phyloP scores from a whole-genome alignment of 116 monocot genomes.

The Cymodocea nodosa region DNA sequence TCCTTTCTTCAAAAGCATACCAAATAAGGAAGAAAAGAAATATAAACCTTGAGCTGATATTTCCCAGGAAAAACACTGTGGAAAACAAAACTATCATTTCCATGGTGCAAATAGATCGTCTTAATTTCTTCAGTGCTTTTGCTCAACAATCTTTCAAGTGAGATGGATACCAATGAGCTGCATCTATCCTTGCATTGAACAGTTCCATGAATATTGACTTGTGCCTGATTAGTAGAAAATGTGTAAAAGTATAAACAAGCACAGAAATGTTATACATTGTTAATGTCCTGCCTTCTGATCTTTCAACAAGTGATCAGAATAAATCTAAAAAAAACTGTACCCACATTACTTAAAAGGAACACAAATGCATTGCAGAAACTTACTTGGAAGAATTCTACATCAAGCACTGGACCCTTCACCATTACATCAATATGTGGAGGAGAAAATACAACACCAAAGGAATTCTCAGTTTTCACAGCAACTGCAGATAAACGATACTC shows the following conservation, averaged over 20 bases:
- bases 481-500: constrained; percentile 91
- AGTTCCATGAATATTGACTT: constrained; percentile 64
- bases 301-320: constrained; percentile 1
- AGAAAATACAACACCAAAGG: constrained; percentile 50
- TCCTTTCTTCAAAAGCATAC: too few relatives aligned
- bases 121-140: constrained; percentile 32
- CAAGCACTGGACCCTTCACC: constrained; percentile 54
- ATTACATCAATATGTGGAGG: constrained; percentile 69
- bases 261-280: neutral
- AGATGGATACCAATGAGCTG: constrained; percentile 30
- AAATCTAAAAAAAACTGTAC: neutral
- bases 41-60: constrained; percentile 64
- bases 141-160: constrained; percentile 38
- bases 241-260: neutral
- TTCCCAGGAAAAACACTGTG: constrained; percentile 81
- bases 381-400: constrained; percentile 84
- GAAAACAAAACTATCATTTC: constrained; percentile 53
- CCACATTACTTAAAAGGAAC: neutral
- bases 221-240: constrained; percentile 36
- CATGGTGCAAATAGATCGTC: constrained; percentile 39
- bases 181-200: constrained; percentile 83
- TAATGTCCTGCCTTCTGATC: neutral
- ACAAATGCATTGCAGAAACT: neutral
- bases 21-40: neutral
- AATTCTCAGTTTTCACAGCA: constrained; percentile 36